A percentile compares a stretch with the other conserved stretches of the same genome.
Conservation (phyloP, 2,329 filamentous ascomycete genomes). For the Knufia petricola region DNA sequence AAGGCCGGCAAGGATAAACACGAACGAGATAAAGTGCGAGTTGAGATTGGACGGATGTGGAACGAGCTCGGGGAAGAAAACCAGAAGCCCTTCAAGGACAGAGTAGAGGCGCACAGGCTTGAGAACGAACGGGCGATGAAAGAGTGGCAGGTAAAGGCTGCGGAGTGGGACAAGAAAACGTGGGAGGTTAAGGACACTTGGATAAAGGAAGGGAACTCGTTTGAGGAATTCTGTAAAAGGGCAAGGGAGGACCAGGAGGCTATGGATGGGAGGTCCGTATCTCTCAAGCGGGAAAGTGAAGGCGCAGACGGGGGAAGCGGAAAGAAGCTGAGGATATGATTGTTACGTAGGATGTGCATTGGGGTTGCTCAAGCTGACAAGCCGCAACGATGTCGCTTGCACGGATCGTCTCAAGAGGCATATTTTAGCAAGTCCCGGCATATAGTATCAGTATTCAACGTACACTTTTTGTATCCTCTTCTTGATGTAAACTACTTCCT, state of each 20-base stretch:
- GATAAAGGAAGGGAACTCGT: conserved; percentile 25
- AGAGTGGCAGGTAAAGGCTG: conserved; percentile 63
- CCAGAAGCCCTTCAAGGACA: conserved; percentile 67
- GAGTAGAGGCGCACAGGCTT: conserved; percentile 61
- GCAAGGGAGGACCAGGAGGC: conserved; percentile 18
- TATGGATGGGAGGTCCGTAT: conserved; percentile 15
- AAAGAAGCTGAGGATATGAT: conserved; percentile 4
- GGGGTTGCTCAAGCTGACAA: too few species aligned
- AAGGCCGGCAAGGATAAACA: conserved; percentile 49
- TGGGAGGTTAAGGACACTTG: conserved; percentile 33
- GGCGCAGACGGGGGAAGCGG: conserved; percentile 4
- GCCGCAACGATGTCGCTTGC: too few species aligned
- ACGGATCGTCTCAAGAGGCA: too few species aligned
- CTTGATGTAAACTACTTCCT: too few species aligned
- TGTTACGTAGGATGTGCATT: not conserved
- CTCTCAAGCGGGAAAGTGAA: conserved; percentile 15
- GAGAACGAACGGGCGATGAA: conserved; percentile 53
- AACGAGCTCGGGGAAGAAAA: conserved; percentile 61
- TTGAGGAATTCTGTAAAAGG: conserved; percentile 23
- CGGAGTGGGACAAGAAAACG: conserved; percentile 36
- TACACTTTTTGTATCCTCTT: too few species aligned
- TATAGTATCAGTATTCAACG: too few species aligned
- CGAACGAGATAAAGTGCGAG: conserved; percentile 63
- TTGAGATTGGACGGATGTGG: conserved; percentile 85
- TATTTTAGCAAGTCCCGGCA: too few species aligned